Evolutionary conservation across 108 stramenopile species (phyloP).

Genomic region (Craspedostauros australis): DNA sequence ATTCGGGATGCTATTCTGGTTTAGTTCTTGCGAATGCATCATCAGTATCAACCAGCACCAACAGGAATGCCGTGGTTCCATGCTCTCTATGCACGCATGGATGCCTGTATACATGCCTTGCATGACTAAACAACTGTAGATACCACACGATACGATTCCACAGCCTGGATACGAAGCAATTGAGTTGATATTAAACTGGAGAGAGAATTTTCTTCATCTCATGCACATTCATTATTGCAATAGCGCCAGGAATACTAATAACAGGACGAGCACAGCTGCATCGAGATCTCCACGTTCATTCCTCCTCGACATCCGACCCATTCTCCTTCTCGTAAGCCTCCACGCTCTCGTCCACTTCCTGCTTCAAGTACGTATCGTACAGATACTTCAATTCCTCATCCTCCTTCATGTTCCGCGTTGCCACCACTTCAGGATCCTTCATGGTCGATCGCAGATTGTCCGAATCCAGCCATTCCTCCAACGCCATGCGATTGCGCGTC

Average conservation of each 20-base stretch:
- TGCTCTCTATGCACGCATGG: too few species aligned
- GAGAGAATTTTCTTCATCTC: too few species aligned
- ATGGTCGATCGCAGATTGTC: conserved; percentile 14
- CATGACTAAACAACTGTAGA: too few species aligned
- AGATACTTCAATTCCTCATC: conserved; percentile 66
- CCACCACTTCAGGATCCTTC: conserved; percentile 38
- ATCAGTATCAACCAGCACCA: not conserved
- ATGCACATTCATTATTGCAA: too few species aligned
- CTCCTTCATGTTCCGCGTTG: conserved; percentile 59
- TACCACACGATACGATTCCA: too few species aligned
- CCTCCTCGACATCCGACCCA: conserved; percentile 2
- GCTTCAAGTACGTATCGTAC: conserved; percentile 40
- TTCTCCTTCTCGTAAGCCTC: conserved; percentile 3
- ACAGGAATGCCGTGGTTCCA: not conserved
- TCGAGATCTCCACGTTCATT: too few species aligned
- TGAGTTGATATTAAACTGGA: too few species aligned
- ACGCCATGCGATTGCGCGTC: conserved; percentile 20
- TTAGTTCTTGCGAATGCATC: not conserved
- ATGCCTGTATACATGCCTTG: too few species aligned
- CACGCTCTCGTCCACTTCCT: conserved; percentile 31
- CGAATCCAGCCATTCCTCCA: conserved; percentile 45
- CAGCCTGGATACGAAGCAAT: too few species aligned
- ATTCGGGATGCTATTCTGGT: too few species aligned
- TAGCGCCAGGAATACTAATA: too few species aligned
- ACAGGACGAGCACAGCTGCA: too few species aligned